Evolutionary conservation across 345 rosid species (phyloP), one percentile per base, ranked within the genome.

Genomic region (Clarkia xantiana): DNA sequence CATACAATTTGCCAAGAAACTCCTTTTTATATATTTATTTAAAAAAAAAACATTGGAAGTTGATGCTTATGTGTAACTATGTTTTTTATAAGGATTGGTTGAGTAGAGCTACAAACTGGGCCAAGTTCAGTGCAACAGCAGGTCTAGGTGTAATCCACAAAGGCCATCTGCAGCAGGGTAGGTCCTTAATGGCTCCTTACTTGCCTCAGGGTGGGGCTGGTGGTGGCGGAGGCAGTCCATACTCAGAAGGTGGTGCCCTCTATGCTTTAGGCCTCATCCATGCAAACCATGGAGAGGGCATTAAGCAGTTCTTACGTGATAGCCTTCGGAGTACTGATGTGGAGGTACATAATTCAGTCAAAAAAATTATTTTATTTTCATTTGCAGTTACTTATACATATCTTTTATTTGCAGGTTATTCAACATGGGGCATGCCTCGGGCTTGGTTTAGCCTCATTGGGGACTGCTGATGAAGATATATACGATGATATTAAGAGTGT

Each of bases 361-460:
- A 52, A 38, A 47, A 54, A 9, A n/a, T 42, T 4, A 13, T 11
- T 25, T 65, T 38, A 44, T 19, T 20, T n/a, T 13, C 22, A n/a
- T n/a, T 41, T 20, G 12, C 15, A 42, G 10, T 34, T 41, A 20
- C 38, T 46, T 51, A 23, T 25, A n/a, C n/a, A 39, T 51, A 49
- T 42, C 60, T 13, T 11, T 5, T 53, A 49, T 48, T 46, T 75
- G 71, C 75, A 93, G 99, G 97, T 93, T 56, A 84, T 93, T 65
- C 99, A 93, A 73, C 99, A 93, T 23, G 99, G 99, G 58, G 99
- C 97, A 39, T 93, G 99, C 71, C 67, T 93, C 68, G 99, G 99
- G 61, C 95, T 93, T 62, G 99, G 99, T 57, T 76, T 93, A 81
- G 90, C 99, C 58, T 89, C 99, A 39, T 69, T 93, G 1, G 99